Conservation (phyloP, 148 eudicot species). For the Rhododendron ovatum region DNA sequence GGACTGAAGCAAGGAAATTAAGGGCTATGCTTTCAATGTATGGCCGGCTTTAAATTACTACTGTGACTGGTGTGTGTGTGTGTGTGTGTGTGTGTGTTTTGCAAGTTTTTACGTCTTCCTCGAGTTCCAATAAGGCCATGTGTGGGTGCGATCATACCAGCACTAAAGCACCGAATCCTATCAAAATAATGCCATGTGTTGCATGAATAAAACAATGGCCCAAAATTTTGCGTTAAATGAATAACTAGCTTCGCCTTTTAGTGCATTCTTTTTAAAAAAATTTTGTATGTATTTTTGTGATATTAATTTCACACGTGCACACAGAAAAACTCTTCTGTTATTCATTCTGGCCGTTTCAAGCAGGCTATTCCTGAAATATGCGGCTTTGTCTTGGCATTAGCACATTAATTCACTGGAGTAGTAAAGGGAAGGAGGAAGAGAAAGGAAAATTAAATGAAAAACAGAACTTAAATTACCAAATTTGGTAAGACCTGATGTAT, state of each 20-base stretch:
- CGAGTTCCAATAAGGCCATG: background rate
- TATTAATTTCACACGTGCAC: background rate
- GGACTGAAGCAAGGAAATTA: conserved; percentile 50
- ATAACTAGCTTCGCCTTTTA: background rate
- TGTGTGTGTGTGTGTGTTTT: too few species aligned
- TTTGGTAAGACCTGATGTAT: background rate
- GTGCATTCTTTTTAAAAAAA: too few species aligned
- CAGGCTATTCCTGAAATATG: too few species aligned
- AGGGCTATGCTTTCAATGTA: conserved; percentile 63
- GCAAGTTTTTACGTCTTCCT: background rate
- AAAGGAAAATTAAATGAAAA: too few species aligned
- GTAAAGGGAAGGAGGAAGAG: too few species aligned
- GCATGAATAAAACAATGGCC: background rate
- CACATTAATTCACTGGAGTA: too few species aligned
- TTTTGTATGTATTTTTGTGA: background rate
- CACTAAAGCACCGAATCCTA: background rate
- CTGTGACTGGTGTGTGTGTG: too few species aligned
- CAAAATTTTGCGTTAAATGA: background rate
- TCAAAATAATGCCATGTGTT: background rate
- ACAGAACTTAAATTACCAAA: too few species aligned
- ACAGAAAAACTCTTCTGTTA: background rate
- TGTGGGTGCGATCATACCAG: background rate
- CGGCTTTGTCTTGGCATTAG: too few species aligned
- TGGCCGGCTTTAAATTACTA: conserved; percentile 51
- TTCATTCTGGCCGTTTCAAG: too few species aligned